phyloP scores from a whole-genome alignment of 148 eudicot species.

The Rhododendron ferrugineum region DNA sequence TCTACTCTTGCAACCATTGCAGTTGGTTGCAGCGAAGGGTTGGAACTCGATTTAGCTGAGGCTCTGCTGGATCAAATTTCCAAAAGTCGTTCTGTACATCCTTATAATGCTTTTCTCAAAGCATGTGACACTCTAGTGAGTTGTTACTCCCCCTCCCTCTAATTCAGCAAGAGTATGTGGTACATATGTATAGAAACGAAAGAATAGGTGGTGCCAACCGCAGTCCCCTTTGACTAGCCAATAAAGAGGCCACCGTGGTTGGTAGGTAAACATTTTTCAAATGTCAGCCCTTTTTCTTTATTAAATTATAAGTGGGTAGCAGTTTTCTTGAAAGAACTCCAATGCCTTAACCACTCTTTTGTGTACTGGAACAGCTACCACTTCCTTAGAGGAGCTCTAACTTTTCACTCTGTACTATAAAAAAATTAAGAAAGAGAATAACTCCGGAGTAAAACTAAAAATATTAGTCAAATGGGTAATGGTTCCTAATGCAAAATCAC shows the following conservation, averaged over 20 bases:
- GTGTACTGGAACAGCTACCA: background rate
- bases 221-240: background rate
- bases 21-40: constrained; percentile 53
- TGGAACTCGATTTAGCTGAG: constrained; percentile 74
- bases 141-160: background rate
- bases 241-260: background rate
- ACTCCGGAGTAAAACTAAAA: background rate
- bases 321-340: background rate
- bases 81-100: constrained; percentile 20
- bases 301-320: background rate
- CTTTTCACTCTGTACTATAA: background rate
- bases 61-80: constrained; percentile 49
- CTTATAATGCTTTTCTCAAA: constrained; percentile 59
- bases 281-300: background rate
- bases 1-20: constrained; percentile 66
- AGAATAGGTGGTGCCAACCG: background rate
- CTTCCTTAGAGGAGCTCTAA: background rate
- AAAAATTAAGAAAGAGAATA: background rate
- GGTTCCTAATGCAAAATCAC: background rate
- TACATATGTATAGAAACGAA: background rate
- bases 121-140: constrained; percentile 72
- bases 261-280: background rate
- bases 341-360: background rate
- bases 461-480: background rate
- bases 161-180: background rate